Evolutionary conservation across 2,329 filamentous ascomycete species (phyloP).

Genomic region (Venturia nashicola): DNA sequence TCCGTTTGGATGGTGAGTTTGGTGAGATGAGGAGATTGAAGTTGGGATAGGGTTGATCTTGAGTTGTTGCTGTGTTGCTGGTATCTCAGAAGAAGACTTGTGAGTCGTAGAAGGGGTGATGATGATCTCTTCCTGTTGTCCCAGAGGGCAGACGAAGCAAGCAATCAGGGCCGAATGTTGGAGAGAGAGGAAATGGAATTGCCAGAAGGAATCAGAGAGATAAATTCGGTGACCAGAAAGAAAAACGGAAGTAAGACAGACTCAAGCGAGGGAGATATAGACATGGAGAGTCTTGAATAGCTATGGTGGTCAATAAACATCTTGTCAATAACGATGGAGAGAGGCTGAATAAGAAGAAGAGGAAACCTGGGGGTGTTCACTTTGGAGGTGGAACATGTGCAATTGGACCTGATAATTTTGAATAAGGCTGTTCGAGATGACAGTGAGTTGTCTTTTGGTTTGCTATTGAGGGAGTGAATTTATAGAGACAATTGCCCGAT

Average conservation of each 20-base stretch:
- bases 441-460: background rate
- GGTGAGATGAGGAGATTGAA: background rate
- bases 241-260: background rate
- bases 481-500: conserved; percentile 12
- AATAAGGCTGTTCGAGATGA: background rate
- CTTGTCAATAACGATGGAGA: background rate
- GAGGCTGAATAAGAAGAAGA: background rate
- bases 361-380: background rate
- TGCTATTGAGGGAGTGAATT: background rate
- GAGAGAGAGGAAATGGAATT: background rate
- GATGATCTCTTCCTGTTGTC: background rate
- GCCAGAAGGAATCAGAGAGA: background rate
- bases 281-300: background rate
- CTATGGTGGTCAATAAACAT: background rate
- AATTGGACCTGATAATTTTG: background rate
- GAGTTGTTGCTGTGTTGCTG: background rate
- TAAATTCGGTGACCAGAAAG: background rate
- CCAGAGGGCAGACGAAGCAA: background rate
- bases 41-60: background rate
- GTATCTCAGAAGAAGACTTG: background rate
- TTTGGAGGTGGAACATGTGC: background rate
- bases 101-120: background rate
- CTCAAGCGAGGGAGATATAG: background rate
- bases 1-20: background rate
- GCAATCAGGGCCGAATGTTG: background rate